These are phyloP conservation scores for Fusarium scirpi DNA, from an alignment of 2,329 filamentous ascomycete genomes.

Conservation along the genomic window DNA sequence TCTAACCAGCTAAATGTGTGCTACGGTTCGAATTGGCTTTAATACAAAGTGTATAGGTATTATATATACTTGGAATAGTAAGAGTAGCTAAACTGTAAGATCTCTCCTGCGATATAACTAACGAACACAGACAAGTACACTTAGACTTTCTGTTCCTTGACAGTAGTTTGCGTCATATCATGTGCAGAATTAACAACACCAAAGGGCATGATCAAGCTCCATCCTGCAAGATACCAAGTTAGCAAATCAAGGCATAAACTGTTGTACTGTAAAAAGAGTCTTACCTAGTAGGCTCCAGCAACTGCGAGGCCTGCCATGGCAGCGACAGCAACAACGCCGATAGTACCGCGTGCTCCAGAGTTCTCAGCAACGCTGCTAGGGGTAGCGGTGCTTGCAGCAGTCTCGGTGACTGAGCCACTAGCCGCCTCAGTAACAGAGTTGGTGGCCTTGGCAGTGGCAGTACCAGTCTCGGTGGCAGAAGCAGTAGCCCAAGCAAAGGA, in stretches of 20 bases:
- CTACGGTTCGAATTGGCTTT: no score
- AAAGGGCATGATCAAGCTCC: no score
- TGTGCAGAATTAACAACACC: no score
- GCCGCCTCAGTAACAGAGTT: neutral
- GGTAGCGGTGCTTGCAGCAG: neutral
- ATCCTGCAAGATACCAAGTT: no score
- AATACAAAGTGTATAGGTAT: no score
- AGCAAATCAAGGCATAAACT: no score
- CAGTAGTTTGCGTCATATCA: no score
- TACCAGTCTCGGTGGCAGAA: neutral
- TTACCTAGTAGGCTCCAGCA: neutral
- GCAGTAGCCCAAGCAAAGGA: neutral
- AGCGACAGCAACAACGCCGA: neutral
- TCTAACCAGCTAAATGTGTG: no score
- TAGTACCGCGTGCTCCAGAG: neutral
- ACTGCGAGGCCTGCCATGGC: neutral
- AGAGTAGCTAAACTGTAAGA: no score
- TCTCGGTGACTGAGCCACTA: neutral
- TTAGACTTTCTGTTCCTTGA: fast-evolving
- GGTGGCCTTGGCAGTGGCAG: neutral
- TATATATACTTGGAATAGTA: neutral
- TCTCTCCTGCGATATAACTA: neutral
- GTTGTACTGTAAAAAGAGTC: no score
- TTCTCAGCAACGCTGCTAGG: neutral
- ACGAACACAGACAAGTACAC: neutral